Evolutionary conservation across 257 asterid species (phyloP).

Genomic region (Catharanthus roseus): DNA sequence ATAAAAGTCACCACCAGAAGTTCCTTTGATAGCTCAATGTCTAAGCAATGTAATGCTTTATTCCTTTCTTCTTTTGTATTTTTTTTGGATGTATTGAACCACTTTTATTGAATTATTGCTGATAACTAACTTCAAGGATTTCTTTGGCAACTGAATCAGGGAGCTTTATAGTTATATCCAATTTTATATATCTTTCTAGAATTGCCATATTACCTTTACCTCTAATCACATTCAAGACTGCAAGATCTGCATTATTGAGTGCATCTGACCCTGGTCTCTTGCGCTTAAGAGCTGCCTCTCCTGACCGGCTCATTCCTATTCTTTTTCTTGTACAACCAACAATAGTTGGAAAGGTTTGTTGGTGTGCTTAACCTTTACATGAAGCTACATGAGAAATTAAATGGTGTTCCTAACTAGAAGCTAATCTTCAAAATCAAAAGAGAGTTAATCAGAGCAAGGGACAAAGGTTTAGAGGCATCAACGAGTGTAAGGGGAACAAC

Average conservation of each 20-base stretch:
- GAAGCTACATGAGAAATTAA: too few species aligned
- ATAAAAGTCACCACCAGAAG: conserved; percentile 63
- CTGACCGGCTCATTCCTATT: conserved; percentile 23
- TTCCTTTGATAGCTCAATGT: conserved; percentile 59
- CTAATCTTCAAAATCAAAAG: background rate
- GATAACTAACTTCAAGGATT: conserved; percentile 32
- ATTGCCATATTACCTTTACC: conserved; percentile 38
- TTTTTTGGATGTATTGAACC: conserved; percentile 40
- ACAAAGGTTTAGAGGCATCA: too few species aligned
- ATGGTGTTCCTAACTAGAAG: background rate
- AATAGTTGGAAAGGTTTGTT: background rate
- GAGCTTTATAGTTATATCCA: conserved; percentile 20
- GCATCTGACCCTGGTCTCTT: conserved; percentile 38
- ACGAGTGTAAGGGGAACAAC: too few species aligned
- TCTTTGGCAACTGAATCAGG: conserved; percentile 22
- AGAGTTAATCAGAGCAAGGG: too few species aligned
- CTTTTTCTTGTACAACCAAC: background rate
- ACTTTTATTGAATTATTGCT: conserved; percentile 37
- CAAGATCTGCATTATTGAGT: conserved; percentile 30
- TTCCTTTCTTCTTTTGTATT: too few species aligned
- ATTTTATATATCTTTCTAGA: conserved; percentile 36
- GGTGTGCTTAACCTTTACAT: background rate
- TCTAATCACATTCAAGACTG: conserved; percentile 38
- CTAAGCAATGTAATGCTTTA: conserved; percentile 51
- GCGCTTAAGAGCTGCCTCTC: conserved; percentile 29